Evolutionary conservation across 2,329 filamentous ascomycete genomes (phyloP).

Genomic region (Stenocarpella maydis): DNA sequence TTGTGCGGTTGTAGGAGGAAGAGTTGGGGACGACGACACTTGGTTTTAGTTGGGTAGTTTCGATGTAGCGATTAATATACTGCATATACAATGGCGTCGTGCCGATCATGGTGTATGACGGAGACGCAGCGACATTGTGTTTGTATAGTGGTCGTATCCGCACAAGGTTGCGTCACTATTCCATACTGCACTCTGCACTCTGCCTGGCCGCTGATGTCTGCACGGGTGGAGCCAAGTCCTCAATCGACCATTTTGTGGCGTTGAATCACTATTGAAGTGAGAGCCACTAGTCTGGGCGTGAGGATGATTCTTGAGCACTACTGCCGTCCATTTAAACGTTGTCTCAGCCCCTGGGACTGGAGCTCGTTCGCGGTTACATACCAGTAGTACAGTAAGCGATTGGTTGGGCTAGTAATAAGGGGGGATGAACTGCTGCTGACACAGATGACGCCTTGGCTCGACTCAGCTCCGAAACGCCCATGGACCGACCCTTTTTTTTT

Average conservation of each 20-base stretch:
- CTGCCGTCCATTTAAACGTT: no score
- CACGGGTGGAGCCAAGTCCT: neutral
- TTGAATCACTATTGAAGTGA: neutral
- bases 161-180: slow-evolving; percentile 10
- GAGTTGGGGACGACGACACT: neutral
- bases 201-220: neutral
- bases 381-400: no score
- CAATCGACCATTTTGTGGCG: neutral
- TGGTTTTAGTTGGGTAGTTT: no score
- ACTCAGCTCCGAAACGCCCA: slow-evolving; percentile 25
- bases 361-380: neutral
- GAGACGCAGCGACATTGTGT: neutral
- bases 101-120: neutral
- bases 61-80: no score
- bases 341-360: neutral
- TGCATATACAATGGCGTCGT: no score
- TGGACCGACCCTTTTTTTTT: neutral
- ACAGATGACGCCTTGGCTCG: slow-evolving; percentile 12
- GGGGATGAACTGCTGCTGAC: neutral
- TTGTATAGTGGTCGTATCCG: neutral
- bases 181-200: neutral
- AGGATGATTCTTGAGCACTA: no score
- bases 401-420: neutral
- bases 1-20: neutral
- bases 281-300: no score